Base-by-base conservation (phyloP, 148 eudicot genomes). In the Bassia scoparia region DNA sequence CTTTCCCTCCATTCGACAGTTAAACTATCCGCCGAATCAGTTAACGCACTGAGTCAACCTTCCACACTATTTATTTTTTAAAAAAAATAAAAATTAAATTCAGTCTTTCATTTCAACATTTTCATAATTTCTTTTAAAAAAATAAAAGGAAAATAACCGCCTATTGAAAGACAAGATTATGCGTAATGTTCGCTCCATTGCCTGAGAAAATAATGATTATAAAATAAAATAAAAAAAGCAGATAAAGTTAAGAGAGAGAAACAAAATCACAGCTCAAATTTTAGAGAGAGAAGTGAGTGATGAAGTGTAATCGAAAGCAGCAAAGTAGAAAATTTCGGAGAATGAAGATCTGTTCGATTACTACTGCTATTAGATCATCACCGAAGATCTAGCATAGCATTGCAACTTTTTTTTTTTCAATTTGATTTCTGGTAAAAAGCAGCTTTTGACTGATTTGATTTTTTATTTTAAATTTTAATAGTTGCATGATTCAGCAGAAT, bases 301-400 rank as follows among this genome's bases (percentile, higher is more conserved):
- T 43, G 21, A 49, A 53, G 4, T 16, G 37, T 64, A 65, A 37
- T 55, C 24, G 34, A n/a, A 44, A 55, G 55, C 24, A 20, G 54
- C 31, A 43, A 67, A 20, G 46, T 41, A 21, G 70, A 41, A 70
- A 54, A 35, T 37, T n/a, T 43, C 58, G 79, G 35, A 77, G 35
- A 31, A 35, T 41, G 44, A 53, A 21, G 34, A 65, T 71, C 49
- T 31, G 16, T 48, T 48, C 11, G 9, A 3, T 37, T 27, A 9
- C 69, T 27, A 9, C 69, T 44, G 26, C 38, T n/a, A 17, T 50
- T 21, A 60, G 78, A 74, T 79, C 77, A 74, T 79, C 77, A 65
- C 48, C 75, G 60, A 70, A 79, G 71, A 79, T 79, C 74, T 74
- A 74, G 74, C 69, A 16, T 16, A 0, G 37, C 62, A 26, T 34